Evolutionary conservation across 495 filamentous ascomycete genomes (phyloP).

Genomic region (Tuber melanosporum): DNA sequence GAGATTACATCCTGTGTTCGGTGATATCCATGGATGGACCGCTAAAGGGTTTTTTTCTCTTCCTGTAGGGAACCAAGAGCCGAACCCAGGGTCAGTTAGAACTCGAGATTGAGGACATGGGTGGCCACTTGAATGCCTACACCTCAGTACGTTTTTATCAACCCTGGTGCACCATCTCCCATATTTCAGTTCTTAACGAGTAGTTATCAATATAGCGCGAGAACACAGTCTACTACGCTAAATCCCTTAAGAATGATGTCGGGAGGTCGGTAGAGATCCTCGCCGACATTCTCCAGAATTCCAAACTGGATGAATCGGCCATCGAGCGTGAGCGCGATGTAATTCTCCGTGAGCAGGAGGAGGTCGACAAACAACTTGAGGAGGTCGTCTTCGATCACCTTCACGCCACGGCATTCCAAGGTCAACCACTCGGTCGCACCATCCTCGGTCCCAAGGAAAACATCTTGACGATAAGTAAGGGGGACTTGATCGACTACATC

Average conservation of each 20-base stretch:
- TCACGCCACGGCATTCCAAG: constrained; percentile 94
- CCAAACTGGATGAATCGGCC: constrained; percentile 82
- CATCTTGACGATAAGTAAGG: constrained; percentile 87
- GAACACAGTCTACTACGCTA: constrained; percentile 99
- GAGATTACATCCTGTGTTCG: constrained; percentile 5
- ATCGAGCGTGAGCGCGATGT: constrained; percentile 98
- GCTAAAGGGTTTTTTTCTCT: constrained; percentile 37
- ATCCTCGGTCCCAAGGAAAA: constrained; percentile 97
- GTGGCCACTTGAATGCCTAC: constrained; percentile 97
- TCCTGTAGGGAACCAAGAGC: constrained; percentile 72
- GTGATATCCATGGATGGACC: constrained; percentile 1
- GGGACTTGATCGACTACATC: constrained; percentile 90
- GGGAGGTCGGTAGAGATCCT: constrained; percentile 95
- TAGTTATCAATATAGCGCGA: constrained; percentile 59
- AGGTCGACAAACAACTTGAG: constrained; percentile 99
- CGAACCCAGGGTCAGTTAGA: constrained; percentile 93
- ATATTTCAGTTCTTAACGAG: not conserved
- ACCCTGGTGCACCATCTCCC: constrained; percentile 5
- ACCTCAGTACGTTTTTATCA: constrained; percentile 71
- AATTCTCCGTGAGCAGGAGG: constrained; percentile 96
- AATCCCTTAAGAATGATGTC: constrained; percentile 95
- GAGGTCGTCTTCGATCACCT: constrained; percentile 99
- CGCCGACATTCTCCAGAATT: constrained; percentile 97
- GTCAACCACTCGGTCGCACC: constrained; percentile 91
- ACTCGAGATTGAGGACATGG: constrained; percentile 99